Evolutionary conservation across 306 rosid genomes (phyloP), one percentile per base, ranked within the genome.

Genomic region (Rosa persica): DNA sequence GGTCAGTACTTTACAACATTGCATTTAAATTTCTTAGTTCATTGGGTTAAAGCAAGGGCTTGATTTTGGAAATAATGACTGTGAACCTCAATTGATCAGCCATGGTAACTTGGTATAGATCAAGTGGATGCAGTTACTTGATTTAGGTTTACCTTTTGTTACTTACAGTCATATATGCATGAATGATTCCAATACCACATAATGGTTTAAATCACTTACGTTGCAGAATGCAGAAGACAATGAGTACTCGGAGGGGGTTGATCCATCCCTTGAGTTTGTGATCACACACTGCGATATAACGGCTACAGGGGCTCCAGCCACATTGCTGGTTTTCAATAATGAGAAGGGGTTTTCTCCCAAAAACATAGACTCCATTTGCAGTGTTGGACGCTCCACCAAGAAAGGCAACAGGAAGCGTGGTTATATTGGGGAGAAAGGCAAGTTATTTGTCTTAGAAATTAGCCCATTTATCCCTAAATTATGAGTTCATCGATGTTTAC

Each of bases 341-440:
- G 98, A 93, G 80, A 84, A 72, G 57, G 98, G 98, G 1, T 91
- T 93, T 61, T 88, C 95, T 23, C 36, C 64, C 0, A 78, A 39
- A 57, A 91, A 93, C 76, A 87, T 93, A 0, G 93, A 88, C 1
- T 93, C 97, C 70, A 88, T 93, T 67, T 93, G 98, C 72, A 86
- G 98, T 54, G 86, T 93, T 48, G 98, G 97, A 60, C 79, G 89
- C 10, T 93, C 98, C 61, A 93, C 97, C 13, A 93, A 93, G 86
- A 88, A 87, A 80, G 89, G 88, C 80, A 77, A 83, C 82, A 79
- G 97, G 44, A 83, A 84, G 62, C 76, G 83, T 4, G 97, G 95
- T 30, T 93, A 89, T 85, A 93, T 93, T 7, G 98, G 98, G 36
- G 98, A 93, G 76, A 93, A 93, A 89, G 97, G 97, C 91, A 78